phyloP scores from a whole-genome alignment of 371 early-diverging fungal genomes.

The Mucor mucedo region DNA sequence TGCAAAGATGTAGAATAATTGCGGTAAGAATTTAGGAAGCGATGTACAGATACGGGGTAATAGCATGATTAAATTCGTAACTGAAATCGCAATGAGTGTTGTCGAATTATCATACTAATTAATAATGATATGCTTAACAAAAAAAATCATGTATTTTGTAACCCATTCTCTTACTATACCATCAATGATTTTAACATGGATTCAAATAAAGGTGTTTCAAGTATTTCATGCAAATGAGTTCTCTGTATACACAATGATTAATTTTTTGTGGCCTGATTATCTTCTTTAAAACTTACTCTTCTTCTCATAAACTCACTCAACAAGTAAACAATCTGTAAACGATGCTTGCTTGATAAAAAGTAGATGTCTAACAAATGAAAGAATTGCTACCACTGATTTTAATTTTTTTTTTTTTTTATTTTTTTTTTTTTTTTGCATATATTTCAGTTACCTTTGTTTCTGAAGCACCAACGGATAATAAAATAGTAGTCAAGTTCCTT shows the following conservation, averaged over 20 bases:
- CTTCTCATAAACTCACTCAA: constrained; percentile 61
- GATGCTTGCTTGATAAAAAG: constrained; percentile 59
- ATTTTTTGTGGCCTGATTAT: background rate
- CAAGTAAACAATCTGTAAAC: constrained; percentile 60
- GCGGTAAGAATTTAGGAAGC: constrained; percentile 59
- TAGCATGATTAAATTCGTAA: constrained; percentile 69
- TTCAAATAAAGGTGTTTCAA: constrained; percentile 61
- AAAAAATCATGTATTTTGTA: too few species aligned
- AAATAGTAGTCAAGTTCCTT: constrained; percentile 37
- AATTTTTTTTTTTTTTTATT: background rate
- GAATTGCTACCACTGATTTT: constrained; percentile 38
- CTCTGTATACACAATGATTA: constrained; percentile 33
- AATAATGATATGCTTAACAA: too few species aligned
- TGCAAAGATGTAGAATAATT: constrained; percentile 63
- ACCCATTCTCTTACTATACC: constrained; percentile 66
- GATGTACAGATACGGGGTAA: constrained; percentile 69
- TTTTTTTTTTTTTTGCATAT: background rate
- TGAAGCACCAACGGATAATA: constrained; percentile 46
- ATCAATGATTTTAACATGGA: constrained; percentile 64
- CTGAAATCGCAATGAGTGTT: constrained; percentile 62
- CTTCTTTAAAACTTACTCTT: constrained; percentile 42
- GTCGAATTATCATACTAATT: constrained; percentile 68
- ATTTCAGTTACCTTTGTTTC: constrained; percentile 42
- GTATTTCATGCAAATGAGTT: constrained; percentile 65
- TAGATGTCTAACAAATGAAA: constrained; percentile 58